phyloP scores from a whole-genome alignment of 2,329 filamentous ascomycete genomes.

The Chrysosporium keratinophilum region DNA sequence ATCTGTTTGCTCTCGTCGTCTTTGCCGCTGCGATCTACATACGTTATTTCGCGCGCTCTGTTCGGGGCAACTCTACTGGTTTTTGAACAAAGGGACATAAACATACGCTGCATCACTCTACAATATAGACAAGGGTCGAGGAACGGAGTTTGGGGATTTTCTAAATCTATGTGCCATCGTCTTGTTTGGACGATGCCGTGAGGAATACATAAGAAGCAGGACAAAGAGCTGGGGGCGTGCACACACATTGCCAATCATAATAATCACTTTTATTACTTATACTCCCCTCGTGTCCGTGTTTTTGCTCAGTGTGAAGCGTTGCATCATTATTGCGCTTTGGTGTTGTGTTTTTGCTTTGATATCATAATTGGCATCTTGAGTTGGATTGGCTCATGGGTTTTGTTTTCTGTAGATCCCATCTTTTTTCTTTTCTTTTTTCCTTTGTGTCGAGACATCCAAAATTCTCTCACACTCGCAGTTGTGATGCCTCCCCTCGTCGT shows the following conservation, averaged over 20 bases:
- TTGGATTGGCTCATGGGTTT: slow-evolving; percentile 12
- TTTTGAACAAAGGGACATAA: not conserved
- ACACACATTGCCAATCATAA: not conserved
- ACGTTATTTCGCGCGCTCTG: not conserved
- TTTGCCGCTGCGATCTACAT: not conserved
- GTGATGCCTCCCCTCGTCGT: slow-evolving; percentile 5
- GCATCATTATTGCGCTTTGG: not conserved
- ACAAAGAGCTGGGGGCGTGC: not conserved
- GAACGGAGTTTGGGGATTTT: slow-evolving; percentile 1
- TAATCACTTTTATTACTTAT: not conserved
- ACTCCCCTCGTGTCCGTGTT: not conserved
- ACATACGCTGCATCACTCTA: slow-evolving; percentile 7
- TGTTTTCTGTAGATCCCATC: slow-evolving; percentile 6
- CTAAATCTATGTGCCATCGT: not conserved
- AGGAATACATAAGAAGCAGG: not conserved
- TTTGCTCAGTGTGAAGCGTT: not conserved
- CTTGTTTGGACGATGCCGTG: not conserved
- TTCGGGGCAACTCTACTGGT: not conserved
- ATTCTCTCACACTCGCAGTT: slow-evolving; percentile 6
- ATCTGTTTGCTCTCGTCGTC: not conserved
- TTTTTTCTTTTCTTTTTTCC: slow-evolving; percentile 1
- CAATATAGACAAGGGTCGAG: slow-evolving; percentile 8
- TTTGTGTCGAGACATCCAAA: no score
- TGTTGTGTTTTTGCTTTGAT: not conserved
- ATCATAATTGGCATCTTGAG: slow-evolving; percentile 2